These are phyloP conservation scores for Saturnispora gosingensis DNA, from an alignment of 805 yeast species.

Conservation along the genomic window DNA sequence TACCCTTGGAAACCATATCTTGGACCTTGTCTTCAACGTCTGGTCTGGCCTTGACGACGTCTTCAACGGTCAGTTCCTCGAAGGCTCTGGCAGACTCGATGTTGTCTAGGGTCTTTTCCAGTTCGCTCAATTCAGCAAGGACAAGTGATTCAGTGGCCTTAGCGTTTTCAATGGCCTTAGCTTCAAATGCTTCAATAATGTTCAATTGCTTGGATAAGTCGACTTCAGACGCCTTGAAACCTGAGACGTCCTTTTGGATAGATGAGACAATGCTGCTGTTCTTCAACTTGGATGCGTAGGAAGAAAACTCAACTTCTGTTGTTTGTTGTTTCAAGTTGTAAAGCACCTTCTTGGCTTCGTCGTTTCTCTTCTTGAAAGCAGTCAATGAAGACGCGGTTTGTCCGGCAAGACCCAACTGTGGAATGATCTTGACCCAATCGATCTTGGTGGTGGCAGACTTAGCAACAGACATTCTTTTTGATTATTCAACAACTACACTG, in stretches of 20 bases:
- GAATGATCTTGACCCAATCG: slow-evolving; percentile 89
- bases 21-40: slow-evolving; percentile 93
- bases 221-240: slow-evolving; percentile 76
- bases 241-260: slow-evolving; percentile 64
- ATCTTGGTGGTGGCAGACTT: slow-evolving; percentile 46
- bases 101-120: slow-evolving; percentile 82
- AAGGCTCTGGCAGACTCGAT: slow-evolving; percentile 97
- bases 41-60: slow-evolving; percentile 91
- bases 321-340: slow-evolving; percentile 64
- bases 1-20: slow-evolving; percentile 92
- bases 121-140: slow-evolving; percentile 71
- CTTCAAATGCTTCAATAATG: slow-evolving; percentile 88
- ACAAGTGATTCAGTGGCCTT: slow-evolving; percentile 87
- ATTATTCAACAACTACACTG: not conserved
- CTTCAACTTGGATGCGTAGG: slow-evolving; percentile 73
- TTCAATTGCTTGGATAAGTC: slow-evolving; percentile 85
- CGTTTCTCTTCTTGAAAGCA: slow-evolving; percentile 96
- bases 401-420: slow-evolving; percentile 87
- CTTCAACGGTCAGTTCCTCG: slow-evolving; percentile 93
- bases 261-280: slow-evolving; percentile 72
- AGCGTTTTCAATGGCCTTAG: slow-evolving; percentile 93
- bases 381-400: slow-evolving; percentile 76
- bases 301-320: slow-evolving; percentile 67
- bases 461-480: slow-evolving; percentile 14
- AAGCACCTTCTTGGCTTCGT: slow-evolving; percentile 85